Conservation (phyloP, 768 basidiomycete genomes). For the Mycena indigotica region DNA sequence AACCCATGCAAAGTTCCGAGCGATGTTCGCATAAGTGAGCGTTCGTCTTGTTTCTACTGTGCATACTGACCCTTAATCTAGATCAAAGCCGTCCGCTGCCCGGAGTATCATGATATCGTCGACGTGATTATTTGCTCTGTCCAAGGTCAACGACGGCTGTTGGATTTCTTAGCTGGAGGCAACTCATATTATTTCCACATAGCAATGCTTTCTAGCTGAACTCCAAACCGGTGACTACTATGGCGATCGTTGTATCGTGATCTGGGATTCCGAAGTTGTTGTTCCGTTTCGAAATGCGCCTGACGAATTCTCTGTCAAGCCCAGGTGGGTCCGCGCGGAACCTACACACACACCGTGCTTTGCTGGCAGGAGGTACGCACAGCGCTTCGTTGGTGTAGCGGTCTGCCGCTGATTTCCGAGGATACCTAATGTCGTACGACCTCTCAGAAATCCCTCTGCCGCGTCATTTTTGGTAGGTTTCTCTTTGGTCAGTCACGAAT, state of each 20-base stretch:
- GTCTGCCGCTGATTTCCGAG: too few species aligned
- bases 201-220: too few species aligned
- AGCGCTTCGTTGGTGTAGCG: too few species aligned
- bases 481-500: too few species aligned
- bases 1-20: conserved; percentile 74
- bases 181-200: conserved; percentile 7
- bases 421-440: too few species aligned
- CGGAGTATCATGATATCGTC: conserved; percentile 47
- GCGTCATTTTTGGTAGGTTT: too few species aligned
- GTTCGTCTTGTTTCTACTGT: not conserved
- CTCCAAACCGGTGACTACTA: conserved; percentile 63
- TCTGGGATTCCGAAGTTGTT: conserved; percentile 63
- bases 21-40: conserved; percentile 63
- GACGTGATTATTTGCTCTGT: conserved; percentile 66
- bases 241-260: conserved; percentile 61
- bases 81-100: conserved; percentile 59
- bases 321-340: too few species aligned
- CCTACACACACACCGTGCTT: too few species aligned
- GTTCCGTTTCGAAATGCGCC: conserved; percentile 55
- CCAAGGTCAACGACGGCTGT: conserved; percentile 53
- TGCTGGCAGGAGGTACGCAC: too few species aligned
- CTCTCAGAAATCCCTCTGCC: too few species aligned
- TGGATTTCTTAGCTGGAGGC: conserved; percentile 70
- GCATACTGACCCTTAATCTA: conserved; percentile 24
- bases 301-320: conserved; percentile 50